Evolutionary conservation across 1,139 yeast genomes (phyloP).

Genomic region (Nematodospora anomalae): DNA sequence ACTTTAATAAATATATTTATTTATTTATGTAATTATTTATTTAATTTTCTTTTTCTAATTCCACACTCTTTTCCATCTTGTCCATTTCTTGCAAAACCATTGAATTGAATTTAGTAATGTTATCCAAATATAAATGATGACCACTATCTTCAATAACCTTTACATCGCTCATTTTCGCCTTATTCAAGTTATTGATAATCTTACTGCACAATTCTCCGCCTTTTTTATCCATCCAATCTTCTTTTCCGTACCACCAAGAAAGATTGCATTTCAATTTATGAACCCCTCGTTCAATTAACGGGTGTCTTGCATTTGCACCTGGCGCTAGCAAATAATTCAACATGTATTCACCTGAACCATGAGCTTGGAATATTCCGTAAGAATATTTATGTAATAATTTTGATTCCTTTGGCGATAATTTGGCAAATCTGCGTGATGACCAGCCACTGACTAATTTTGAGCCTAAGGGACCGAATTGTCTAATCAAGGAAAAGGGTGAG

Average conservation of each 20-base stretch:
- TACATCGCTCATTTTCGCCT: constrained; percentile 38
- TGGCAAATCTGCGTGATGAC: constrained; percentile 66
- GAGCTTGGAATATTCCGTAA: constrained; percentile 67
- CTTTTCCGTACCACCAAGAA: constrained; percentile 70
- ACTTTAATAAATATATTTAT: neutral
- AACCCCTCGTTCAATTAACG: constrained; percentile 53
- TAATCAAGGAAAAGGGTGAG: constrained; percentile 67
- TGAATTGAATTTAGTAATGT: constrained; percentile 50
- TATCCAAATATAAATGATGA: constrained; percentile 72
- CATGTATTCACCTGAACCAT: constrained; percentile 78
- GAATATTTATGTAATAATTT: constrained; percentile 59
- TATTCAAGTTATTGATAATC: constrained; percentile 29
- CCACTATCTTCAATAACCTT: constrained; percentile 56
- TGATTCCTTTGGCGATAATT: constrained; percentile 40
- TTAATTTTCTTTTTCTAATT: constrained; percentile 1
- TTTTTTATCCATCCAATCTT: constrained; percentile 72
- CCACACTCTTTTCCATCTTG: constrained; percentile 10
- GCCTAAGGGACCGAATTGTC: constrained; percentile 66
- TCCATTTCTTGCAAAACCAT: constrained; percentile 40
- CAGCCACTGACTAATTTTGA: constrained; percentile 76
- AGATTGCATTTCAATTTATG: constrained; percentile 51
- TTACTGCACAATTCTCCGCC: constrained; percentile 53
- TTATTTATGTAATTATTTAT: constrained; percentile 1
- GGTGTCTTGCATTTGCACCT: constrained; percentile 71
- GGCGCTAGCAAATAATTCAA: constrained; percentile 67